phyloP scores from a whole-genome alignment of 2,329 filamentous ascomycete genomes.

The Xylaria sp. region DNA sequence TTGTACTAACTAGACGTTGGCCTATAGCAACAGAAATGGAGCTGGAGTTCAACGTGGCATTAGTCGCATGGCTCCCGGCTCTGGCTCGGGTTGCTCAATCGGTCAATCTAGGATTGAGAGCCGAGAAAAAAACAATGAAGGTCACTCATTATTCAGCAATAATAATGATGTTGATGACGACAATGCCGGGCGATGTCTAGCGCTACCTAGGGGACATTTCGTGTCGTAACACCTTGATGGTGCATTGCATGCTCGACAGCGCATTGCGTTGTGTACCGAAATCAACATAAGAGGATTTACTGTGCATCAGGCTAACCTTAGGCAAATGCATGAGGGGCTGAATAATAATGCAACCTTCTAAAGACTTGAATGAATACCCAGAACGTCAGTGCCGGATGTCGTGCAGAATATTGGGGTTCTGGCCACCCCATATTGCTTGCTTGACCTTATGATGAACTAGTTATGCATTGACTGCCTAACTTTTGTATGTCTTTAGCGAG shows the following conservation, averaged over 20 bases:
- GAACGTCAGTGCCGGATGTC: conserved; percentile 29
- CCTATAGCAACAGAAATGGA: conserved; percentile 23
- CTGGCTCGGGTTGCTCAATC: conserved; percentile 1
- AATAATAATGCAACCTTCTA: conserved; percentile 21
- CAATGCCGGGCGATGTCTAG: not conserved
- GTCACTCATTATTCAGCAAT: conserved; percentile 2
- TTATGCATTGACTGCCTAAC: conserved; percentile 30
- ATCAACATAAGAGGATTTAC: conserved; percentile 31
- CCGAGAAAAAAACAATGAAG: not conserved
- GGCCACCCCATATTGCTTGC: conserved; percentile 13
- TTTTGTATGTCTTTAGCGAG: conserved; percentile 17
- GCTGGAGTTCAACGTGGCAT: conserved; percentile 28
- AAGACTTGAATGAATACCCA: conserved; percentile 9
- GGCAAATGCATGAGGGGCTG: conserved; percentile 24
- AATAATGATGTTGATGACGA: conserved; percentile 2
- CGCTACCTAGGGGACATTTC: not conserved
- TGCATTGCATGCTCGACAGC: conserved; percentile 25
- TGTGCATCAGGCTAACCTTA: conserved; percentile 24
- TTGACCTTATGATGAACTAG: conserved; percentile 17
- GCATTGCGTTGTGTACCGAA: conserved; percentile 30
- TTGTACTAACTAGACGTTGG: not conserved
- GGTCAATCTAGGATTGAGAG: not conserved
- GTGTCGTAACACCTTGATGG: conserved; percentile 10
- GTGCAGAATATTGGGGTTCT: conserved; percentile 31
- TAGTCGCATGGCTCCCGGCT: conserved; percentile 18